Conservation (phyloP, 192 early-diverging fungal species). For the Rhizophagus clarus region DNA sequence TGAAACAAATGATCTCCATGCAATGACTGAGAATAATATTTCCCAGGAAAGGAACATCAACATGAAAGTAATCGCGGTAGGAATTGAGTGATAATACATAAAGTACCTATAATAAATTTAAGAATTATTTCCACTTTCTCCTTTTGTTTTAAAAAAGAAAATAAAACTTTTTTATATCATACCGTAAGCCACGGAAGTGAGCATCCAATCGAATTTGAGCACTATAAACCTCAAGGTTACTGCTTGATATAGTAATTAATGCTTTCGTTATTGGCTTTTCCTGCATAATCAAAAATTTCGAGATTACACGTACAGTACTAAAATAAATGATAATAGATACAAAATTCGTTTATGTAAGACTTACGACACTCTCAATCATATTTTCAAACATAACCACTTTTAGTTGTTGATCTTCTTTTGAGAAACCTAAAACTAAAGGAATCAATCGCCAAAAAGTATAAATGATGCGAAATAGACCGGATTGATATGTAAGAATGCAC, state of each 20-base stretch:
- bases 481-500: constrained; percentile 49
- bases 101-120: constrained; percentile 42
- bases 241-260: constrained; percentile 45
- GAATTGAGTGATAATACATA: constrained; percentile 54
- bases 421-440: constrained; percentile 44
- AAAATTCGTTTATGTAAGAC: background rate
- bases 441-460: constrained; percentile 45
- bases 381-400: constrained; percentile 46
- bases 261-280: constrained; percentile 49
- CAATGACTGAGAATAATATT: constrained; percentile 48
- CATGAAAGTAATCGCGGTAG: constrained; percentile 49
- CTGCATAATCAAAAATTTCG: background rate
- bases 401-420: constrained; percentile 46
- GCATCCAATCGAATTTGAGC: constrained; percentile 54
- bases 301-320: background rate
- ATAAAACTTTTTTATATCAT: background rate
- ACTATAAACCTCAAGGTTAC: constrained; percentile 50
- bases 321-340: background rate
- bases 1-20: constrained; percentile 49
- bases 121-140: too few relatives aligned
- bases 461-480: constrained; percentile 39
- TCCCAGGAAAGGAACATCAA: constrained; percentile 49
- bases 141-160: background rate
- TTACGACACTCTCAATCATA: constrained; percentile 39
- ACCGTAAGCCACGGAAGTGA: constrained; percentile 59